A percentile compares a stretch with the other conserved stretches of the same genome.
phyloP scores from a whole-genome alignment of 164 flowering plant genomes.

The Stephania cephalantha region DNA sequence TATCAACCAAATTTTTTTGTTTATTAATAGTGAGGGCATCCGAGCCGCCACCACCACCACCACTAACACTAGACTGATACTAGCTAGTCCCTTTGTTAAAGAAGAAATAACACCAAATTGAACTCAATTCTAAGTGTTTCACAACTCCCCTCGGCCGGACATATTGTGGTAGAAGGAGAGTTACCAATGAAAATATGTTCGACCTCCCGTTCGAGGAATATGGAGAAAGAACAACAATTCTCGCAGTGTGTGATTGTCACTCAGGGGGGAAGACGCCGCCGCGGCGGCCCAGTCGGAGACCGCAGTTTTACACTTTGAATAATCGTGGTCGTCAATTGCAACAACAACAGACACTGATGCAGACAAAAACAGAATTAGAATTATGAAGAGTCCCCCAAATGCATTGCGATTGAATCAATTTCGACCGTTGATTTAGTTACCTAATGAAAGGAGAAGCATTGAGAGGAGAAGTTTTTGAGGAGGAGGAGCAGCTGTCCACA shows the following conservation, averaged over 20 bases:
- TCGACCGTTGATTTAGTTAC: constrained; percentile 14
- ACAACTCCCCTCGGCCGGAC: too few species aligned
- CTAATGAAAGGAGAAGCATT: constrained; percentile 33
- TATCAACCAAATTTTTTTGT: too few species aligned
- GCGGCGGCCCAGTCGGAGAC: constrained; percentile 61
- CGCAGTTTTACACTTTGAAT: constrained; percentile 48
- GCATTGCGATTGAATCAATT: not conserved
- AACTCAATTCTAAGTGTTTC: too few species aligned
- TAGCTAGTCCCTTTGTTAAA: too few species aligned
- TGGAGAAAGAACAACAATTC: constrained; percentile 92
- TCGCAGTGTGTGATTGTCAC: constrained; percentile 54
- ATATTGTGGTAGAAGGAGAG: not conserved
- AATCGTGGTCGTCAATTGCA: constrained; percentile 41
- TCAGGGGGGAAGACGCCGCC: constrained; percentile 47
- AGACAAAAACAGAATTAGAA: not conserved
- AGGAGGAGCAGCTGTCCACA: not conserved
- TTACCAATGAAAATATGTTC: constrained; percentile 90
- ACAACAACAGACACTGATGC: constrained; percentile 22
- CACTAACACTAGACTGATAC: too few species aligned
- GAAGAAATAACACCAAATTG: too few species aligned
- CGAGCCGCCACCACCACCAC: too few species aligned
- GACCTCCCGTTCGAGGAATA: constrained; percentile 94
- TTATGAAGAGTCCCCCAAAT: not conserved
- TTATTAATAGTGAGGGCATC: too few species aligned
- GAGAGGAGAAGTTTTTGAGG: constrained; percentile 19